Evolutionary conservation across 2,329 filamentous ascomycete genomes (phyloP).

Genomic region (Penicillium sp.): DNA sequence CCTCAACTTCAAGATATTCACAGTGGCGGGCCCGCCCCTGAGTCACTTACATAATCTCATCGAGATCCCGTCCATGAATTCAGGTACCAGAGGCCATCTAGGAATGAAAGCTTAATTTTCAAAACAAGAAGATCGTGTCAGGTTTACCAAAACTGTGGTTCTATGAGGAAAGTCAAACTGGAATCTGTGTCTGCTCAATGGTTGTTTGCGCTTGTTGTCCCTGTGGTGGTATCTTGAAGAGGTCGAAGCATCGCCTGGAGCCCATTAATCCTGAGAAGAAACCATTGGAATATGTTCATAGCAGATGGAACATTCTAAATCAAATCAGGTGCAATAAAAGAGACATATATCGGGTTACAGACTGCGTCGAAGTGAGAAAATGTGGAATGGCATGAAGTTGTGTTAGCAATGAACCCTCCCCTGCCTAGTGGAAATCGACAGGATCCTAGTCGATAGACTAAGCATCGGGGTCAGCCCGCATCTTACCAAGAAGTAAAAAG

Average conservation of each 20-base stretch:
- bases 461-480: background rate
- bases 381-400: background rate
- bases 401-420: background rate
- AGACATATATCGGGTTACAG: background rate
- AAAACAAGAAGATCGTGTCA: background rate
- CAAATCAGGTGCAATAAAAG: background rate
- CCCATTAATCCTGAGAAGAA: background rate
- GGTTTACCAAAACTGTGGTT: background rate
- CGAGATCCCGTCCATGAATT: no score
- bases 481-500: background rate
- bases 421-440: background rate
- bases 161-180: background rate
- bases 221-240: background rate
- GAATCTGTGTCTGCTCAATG: background rate
- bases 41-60: background rate
- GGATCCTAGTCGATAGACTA: background rate
- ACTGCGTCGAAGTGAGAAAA: background rate
- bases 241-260: background rate
- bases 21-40: background rate
- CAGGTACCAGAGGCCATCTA: background rate
- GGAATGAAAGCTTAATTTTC: background rate
- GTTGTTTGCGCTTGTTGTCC: background rate
- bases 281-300: background rate
- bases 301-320: no score
- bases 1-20: background rate